Base-by-base conservation (phyloP, 1,139 yeast species). In the Kodamaea suecica region DNA sequence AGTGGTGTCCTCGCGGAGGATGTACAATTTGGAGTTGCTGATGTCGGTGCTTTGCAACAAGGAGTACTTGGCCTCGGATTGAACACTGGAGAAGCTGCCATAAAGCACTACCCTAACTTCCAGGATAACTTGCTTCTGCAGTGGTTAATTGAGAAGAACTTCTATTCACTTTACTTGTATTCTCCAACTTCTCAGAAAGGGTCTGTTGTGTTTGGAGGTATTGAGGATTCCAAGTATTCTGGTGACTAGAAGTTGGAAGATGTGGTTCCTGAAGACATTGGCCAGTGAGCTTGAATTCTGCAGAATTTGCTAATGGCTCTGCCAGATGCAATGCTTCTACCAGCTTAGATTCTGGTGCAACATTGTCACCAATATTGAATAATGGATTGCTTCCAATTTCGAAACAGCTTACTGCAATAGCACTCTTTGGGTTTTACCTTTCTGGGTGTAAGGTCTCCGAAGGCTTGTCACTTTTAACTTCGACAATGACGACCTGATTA, bases 311-410 rank as follows among this genome's bases (percentile, higher is more conserved):
- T 7, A 17, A 27, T 12, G 11, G 23, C 12, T 5, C 20, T 5
- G n/a, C 21, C 7, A 14, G 4, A 9, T 21, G 20, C 9, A 17
- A 17, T 7, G 9, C 9, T 11, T 5, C 23, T 10, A 64, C 60
- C 14, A 45, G 62, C 24, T 52, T 67, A 26, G 73, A 66, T 40
- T 59, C 70, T 4, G 73, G 73, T 26, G 62, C 71, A 20, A 65
- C 72, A n/a, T 53, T 50, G 38, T 49, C 65, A 19, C 56, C 59
- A 7, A 35, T 3, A 45, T 52, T 19, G 33, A 37, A 20, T 34
- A 38, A 5, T 28, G 40, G 11, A 34, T 60, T 28, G 48, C 52
- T 5, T 28, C 13, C 6, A 10, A 19, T 12, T 20, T 15, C 19
- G 17, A 21, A n/a, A n/a, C 6, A 9, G 23, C 34, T 27, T 9